A percentile compares a stretch with the other conserved stretches of the same genome.
phyloP scores from a whole-genome alignment of 2,329 filamentous ascomycete genomes.

The Arthrobotrys pseudoclavata region DNA sequence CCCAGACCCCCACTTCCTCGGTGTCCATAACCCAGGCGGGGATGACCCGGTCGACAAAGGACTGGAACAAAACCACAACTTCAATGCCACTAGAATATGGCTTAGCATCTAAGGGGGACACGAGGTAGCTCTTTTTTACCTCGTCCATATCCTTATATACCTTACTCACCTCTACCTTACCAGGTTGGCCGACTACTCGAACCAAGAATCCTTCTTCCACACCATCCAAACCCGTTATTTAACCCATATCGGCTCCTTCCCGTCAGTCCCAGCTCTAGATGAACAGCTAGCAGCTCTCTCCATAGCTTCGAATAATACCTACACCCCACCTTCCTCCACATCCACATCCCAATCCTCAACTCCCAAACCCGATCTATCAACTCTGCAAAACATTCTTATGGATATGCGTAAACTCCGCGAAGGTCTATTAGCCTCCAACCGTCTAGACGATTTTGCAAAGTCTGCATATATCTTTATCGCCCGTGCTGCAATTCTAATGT shows the following conservation, averaged over 20 bases:
- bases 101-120: constrained; percentile 59
- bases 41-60: constrained; percentile 58
- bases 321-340: constrained; percentile 36
- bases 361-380: constrained; percentile 38
- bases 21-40: constrained; percentile 50
- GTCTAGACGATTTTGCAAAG: constrained; percentile 84
- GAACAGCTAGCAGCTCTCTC: constrained; percentile 58
- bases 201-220: constrained; percentile 58
- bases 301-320: constrained; percentile 54
- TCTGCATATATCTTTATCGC: constrained; percentile 93
- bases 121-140: constrained; percentile 36
- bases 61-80: constrained; percentile 48
- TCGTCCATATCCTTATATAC: background rate
- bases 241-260: constrained; percentile 55
- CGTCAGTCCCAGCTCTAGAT: constrained; percentile 56
- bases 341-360: constrained; percentile 24
- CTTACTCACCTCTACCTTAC: background rate
- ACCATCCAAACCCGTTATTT: constrained; percentile 56
- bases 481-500: constrained; percentile 82
- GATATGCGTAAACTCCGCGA: constrained; percentile 93
- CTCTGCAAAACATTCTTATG: constrained; percentile 73
- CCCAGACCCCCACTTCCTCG: constrained; percentile 57
- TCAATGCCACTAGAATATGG: constrained; percentile 56
- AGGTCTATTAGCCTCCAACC: constrained; percentile 82
- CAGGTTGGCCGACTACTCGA: constrained; percentile 50